Conservation (phyloP, 345 rosid species). For the Salix arbutifolia region DNA sequence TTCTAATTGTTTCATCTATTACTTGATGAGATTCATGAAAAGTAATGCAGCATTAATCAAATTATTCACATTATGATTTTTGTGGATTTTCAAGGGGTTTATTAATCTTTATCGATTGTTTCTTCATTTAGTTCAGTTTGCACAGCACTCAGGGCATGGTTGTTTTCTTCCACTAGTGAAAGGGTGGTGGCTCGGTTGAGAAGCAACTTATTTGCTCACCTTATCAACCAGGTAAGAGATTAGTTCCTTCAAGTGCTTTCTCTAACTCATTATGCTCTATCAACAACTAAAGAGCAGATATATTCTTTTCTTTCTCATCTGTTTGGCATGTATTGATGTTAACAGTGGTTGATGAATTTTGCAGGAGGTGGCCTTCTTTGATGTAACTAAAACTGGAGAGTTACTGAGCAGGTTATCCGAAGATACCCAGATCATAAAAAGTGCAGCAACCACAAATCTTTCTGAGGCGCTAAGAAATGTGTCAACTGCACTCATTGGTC, state of each 20-base stretch:
- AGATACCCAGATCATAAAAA: conserved; percentile 52
- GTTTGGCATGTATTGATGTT: too few species aligned
- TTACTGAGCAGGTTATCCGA: conserved; percentile 51
- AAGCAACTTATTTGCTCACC: conserved; percentile 42
- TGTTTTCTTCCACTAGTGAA: conserved; percentile 45
- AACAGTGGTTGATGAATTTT: background rate
- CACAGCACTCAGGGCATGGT: conserved; percentile 49
- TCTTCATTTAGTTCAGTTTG: conserved; percentile 35
- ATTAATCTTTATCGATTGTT: background rate
- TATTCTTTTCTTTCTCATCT: too few species aligned
- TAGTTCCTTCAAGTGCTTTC: background rate
- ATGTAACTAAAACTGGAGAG: conserved; percentile 48
- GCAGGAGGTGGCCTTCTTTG: conserved; percentile 51
- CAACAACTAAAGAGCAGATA: too few species aligned
- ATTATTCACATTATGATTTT: background rate
- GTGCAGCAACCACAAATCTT: conserved; percentile 52
- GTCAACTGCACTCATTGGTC: conserved; percentile 39
- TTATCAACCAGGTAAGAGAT: conserved; percentile 36
- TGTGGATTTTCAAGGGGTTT: background rate
- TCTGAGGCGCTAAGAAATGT: conserved; percentile 46
- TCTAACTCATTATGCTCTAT: background rate
- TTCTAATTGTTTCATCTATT: background rate
- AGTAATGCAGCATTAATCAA: too few species aligned
- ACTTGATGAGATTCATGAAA: background rate
- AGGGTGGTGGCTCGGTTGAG: conserved; percentile 53